Percentiles rank a stretch among this genome's conserved stretches.
phyloP scores from a whole-genome alignment of 2,329 filamentous ascomycete species.

The Penicillium italicum region DNA sequence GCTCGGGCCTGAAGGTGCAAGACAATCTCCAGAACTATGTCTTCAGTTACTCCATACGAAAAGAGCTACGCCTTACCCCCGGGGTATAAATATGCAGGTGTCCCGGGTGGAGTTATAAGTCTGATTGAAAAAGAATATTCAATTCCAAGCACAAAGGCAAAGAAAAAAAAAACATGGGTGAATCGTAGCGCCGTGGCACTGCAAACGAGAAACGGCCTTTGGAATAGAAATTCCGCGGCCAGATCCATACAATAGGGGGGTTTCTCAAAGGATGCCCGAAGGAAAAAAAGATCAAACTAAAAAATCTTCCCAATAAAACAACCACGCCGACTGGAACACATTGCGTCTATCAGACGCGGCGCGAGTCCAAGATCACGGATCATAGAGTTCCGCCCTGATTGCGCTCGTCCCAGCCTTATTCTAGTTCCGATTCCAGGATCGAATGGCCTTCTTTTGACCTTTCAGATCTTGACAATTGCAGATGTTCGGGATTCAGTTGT shows the following conservation, averaged over 20 bases:
- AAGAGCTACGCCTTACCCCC: background rate
- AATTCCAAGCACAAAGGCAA: constrained; percentile 7
- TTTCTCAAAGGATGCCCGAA: constrained; percentile 1
- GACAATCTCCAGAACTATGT: background rate
- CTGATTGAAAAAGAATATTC: background rate
- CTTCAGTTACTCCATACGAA: background rate
- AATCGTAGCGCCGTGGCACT: constrained; percentile 13
- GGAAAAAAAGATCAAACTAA: background rate
- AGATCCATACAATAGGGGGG: constrained; percentile 8
- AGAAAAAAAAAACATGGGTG: background rate
- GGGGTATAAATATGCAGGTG: background rate
- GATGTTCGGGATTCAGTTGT: constrained; percentile 5
- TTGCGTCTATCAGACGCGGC: constrained; percentile 12
- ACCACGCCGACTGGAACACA: constrained; percentile 1
- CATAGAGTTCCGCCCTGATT: background rate
- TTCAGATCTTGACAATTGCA: background rate
- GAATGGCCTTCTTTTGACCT: background rate
- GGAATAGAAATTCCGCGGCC: background rate
- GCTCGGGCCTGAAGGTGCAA: background rate
- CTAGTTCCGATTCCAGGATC: background rate
- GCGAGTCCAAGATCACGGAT: constrained; percentile 8
- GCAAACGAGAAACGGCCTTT: constrained; percentile 11
- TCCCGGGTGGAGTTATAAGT: background rate
- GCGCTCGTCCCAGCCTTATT: background rate
- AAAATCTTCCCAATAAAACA: constrained; percentile 2